A percentile compares a stretch with the other conserved stretches of the same genome.
These are phyloP conservation scores for Pythium utonaiense DNA, from an alignment of 352 stramenopile genomes.

Conservation along the genomic window DNA sequence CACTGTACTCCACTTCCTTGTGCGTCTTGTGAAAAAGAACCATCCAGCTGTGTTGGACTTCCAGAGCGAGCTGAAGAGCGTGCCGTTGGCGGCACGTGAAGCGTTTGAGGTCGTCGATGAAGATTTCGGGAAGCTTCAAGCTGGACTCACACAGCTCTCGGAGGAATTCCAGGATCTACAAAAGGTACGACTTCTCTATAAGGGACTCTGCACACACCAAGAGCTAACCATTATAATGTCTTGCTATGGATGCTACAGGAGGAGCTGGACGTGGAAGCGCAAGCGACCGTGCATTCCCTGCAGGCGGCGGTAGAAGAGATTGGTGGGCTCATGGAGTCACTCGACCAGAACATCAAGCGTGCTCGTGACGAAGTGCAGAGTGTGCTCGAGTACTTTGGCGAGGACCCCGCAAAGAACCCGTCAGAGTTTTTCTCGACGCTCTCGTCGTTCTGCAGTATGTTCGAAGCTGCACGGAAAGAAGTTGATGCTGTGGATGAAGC, in stretches of 20 bases:
- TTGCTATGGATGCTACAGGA: conserved; percentile 3
- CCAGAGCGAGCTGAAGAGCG: conserved; percentile 82
- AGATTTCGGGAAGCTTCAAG: conserved; percentile 57
- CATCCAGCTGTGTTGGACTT: conserved; percentile 92
- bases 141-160: conserved; percentile 40
- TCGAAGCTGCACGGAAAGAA: conserved; percentile 61
- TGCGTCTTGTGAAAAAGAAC: conserved; percentile 95
- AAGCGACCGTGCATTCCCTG: conserved; percentile 31
- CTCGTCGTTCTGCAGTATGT: conserved; percentile 77
- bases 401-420: conserved; percentile 69
- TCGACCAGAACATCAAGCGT: conserved; percentile 34
- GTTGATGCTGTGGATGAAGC: conserved; percentile 68
- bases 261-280: background rate
- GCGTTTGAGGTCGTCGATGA: conserved; percentile 67
- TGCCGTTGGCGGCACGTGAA: conserved; percentile 81
- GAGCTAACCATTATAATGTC: background rate
- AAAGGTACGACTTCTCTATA: conserved; percentile 38
- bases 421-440: conserved; percentile 81
- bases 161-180: conserved; percentile 45
- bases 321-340: conserved; percentile 34
- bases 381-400: conserved; percentile 85
- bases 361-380: conserved; percentile 57
- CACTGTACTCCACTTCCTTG: conserved; percentile 97
- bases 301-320: conserved; percentile 35
- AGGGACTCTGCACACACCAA: too few species aligned